These are phyloP conservation scores for Cadophora gregata DNA, from an alignment of 2,329 filamentous ascomycete genomes.

Conservation along the genomic window DNA sequence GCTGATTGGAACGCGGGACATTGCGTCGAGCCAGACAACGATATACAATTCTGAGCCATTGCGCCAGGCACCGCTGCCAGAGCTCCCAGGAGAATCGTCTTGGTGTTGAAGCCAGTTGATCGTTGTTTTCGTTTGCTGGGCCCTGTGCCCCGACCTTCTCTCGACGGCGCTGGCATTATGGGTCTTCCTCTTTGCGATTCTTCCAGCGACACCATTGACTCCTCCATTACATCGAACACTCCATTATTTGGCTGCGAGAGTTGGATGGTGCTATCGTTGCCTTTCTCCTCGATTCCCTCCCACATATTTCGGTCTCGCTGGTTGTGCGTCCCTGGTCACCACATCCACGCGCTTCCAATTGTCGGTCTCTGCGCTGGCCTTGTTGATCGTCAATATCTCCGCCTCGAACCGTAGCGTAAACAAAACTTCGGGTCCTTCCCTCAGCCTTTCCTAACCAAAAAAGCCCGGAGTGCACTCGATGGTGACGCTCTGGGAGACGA, in stretches of 20 bases:
- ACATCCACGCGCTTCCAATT: slow-evolving; percentile 33
- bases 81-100: slow-evolving; percentile 40
- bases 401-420: slow-evolving; percentile 21
- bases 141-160: slow-evolving; percentile 18
- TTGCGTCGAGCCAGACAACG: slow-evolving; percentile 70
- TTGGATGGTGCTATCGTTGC: slow-evolving; percentile 29
- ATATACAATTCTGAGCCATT: slow-evolving; percentile 58
- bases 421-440: slow-evolving; percentile 8
- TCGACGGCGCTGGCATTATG: slow-evolving; percentile 26
- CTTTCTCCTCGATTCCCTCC: slow-evolving; percentile 31
- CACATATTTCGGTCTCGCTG: slow-evolving; percentile 38
- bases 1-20: slow-evolving; percentile 77
- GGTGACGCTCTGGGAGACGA: slow-evolving; percentile 26
- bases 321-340: slow-evolving; percentile 19
- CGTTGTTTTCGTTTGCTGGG: slow-evolving; percentile 34
- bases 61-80: slow-evolving; percentile 40
- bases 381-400: slow-evolving; percentile 31
- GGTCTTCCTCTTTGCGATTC: background rate
- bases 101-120: slow-evolving; percentile 34
- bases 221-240: slow-evolving; percentile 8
- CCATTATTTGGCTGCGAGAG: slow-evolving; percentile 31
- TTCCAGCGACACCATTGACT: background rate
- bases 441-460: slow-evolving; percentile 30
- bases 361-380: slow-evolving; percentile 22
- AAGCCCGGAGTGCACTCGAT: slow-evolving; percentile 23